These are phyloP conservation scores for Colletotrichum sp. DNA, from an alignment of 2,329 filamentous ascomycete species.

Conservation along the genomic window DNA sequence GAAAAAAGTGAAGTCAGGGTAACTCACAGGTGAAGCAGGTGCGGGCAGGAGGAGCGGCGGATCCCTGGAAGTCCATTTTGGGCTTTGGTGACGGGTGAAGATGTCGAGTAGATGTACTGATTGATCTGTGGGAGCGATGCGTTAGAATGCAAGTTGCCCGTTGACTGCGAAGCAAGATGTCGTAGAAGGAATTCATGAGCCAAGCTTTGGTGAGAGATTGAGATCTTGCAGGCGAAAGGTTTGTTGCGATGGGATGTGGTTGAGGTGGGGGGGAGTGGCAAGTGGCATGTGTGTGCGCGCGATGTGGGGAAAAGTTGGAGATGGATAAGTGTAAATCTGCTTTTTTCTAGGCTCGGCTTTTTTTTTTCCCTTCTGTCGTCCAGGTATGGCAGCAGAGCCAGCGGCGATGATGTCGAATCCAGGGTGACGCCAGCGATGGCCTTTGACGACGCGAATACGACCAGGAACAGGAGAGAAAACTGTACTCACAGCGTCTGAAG, in stretches of 20 bases:
- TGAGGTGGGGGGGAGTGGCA: slow-evolving; percentile 18
- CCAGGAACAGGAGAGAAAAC: not conserved
- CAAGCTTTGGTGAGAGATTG: slow-evolving; percentile 4
- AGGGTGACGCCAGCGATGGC: not conserved
- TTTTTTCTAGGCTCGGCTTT: not conserved
- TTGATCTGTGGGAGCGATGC: not conserved
- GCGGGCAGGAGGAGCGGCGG: slow-evolving; percentile 32
- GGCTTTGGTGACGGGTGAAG: slow-evolving; percentile 8
- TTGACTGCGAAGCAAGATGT: not conserved
- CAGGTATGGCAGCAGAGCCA: not conserved
- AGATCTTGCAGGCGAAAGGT: not conserved
- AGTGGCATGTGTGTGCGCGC: slow-evolving; percentile 23
- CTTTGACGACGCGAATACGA: not conserved
- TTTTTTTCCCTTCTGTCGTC: not conserved
- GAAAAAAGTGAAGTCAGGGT: slow-evolving; percentile 3
- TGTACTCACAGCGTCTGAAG: slow-evolving; percentile 2
- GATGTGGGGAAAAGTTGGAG: slow-evolving; percentile 21
- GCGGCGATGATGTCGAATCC: not conserved
- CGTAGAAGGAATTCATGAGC: not conserved
- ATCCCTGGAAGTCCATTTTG: slow-evolving; percentile 38
- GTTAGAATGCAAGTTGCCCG: not conserved
- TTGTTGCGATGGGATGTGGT: slow-evolving; percentile 5
- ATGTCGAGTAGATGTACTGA: not conserved
- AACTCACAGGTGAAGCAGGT: slow-evolving; percentile 58
- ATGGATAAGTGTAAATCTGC: slow-evolving; percentile 4